These are phyloP conservation scores for Yamadazyma siamensis DNA, from an alignment of 1,139 yeast genomes.

Conservation along the genomic window DNA sequence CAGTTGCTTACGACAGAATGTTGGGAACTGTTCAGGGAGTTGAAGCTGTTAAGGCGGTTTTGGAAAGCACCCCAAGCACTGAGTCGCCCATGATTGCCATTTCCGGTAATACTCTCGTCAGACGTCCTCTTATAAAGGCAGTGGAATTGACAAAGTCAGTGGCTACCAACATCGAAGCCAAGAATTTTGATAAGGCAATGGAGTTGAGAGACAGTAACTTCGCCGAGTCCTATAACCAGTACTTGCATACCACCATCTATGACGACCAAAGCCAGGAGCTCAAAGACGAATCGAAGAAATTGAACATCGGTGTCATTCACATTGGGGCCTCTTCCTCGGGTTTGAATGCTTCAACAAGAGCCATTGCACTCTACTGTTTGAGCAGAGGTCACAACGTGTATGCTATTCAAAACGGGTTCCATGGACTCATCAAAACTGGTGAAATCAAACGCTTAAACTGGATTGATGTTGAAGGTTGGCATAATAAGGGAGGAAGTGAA, in stretches of 20 bases:
- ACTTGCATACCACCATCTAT: constrained; percentile 62
- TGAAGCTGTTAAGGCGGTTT: constrained; percentile 75
- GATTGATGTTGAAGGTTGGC: constrained; percentile 90
- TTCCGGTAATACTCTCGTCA: constrained; percentile 65
- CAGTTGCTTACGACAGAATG: constrained; percentile 74
- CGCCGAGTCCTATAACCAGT: constrained; percentile 72
- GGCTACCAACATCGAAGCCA: constrained; percentile 59
- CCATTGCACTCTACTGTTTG: constrained; percentile 87
- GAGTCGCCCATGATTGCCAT: constrained; percentile 79
- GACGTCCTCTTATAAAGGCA: constrained; percentile 70
- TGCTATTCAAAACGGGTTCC: constrained; percentile 88
- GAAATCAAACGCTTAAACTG: constrained; percentile 70
- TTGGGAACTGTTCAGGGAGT: constrained; percentile 81
- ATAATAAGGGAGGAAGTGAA: constrained; percentile 88
- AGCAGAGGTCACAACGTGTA: constrained; percentile 85
- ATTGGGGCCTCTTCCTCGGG: constrained; percentile 99
- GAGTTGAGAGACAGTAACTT: constrained; percentile 81
- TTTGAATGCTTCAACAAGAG: constrained; percentile 87
- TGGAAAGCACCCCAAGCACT: constrained; percentile 64
- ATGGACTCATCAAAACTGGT: constrained; percentile 84
- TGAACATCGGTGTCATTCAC: constrained; percentile 78
- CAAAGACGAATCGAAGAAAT: constrained; percentile 46
- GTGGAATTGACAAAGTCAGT: constrained; percentile 67
- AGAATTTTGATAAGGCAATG: constrained; percentile 65
- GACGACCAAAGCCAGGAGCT: constrained; percentile 60